Percentiles rank a stretch among this genome's conserved stretches.
phyloP scores from a whole-genome alignment of 208 protist species.

The Acanthamoeba pearcei region DNA sequence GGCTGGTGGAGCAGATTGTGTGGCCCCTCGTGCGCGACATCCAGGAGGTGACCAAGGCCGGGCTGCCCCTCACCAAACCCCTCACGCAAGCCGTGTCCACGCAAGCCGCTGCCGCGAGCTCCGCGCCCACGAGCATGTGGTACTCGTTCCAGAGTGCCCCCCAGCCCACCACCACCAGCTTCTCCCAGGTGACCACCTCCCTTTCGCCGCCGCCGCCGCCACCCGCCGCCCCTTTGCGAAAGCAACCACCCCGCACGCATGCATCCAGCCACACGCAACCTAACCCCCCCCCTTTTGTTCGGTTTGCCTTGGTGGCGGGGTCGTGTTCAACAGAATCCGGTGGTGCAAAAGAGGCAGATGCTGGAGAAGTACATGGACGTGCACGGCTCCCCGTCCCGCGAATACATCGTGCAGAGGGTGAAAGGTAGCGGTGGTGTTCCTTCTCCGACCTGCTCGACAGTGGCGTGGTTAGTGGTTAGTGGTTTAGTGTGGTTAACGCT shows the following conservation, averaged over 20 bases:
- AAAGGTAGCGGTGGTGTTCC: not conserved
- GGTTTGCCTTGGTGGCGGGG: no score
- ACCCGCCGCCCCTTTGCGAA: no score
- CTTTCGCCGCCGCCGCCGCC: not conserved
- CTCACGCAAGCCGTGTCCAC: not conserved
- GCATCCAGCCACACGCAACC: no score
- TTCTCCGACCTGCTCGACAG: no score
- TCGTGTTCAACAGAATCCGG: not conserved
- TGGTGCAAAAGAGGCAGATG: conserved; percentile 26
- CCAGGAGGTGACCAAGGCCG: conserved; percentile 9
- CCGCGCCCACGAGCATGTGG: conserved; percentile 53
- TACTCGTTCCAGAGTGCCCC: conserved; percentile 3
- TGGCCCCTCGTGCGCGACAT: conserved; percentile 35
- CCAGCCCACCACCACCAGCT: conserved; percentile 26
- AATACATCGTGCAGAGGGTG: conserved; percentile 45
- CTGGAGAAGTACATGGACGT: conserved; percentile 65
- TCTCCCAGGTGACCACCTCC: not conserved
- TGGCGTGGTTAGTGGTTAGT: no score
- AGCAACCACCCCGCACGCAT: no score
- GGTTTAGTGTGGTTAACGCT: no score
- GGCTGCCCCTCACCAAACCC: conserved; percentile 36
- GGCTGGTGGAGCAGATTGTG: conserved; percentile 53
- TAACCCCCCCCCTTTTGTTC: no score
- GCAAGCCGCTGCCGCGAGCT: not conserved
- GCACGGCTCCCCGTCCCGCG: conserved; percentile 34